Base-by-base conservation (phyloP, 176 grass and related monocot species). In the Avena sativa region DNA sequence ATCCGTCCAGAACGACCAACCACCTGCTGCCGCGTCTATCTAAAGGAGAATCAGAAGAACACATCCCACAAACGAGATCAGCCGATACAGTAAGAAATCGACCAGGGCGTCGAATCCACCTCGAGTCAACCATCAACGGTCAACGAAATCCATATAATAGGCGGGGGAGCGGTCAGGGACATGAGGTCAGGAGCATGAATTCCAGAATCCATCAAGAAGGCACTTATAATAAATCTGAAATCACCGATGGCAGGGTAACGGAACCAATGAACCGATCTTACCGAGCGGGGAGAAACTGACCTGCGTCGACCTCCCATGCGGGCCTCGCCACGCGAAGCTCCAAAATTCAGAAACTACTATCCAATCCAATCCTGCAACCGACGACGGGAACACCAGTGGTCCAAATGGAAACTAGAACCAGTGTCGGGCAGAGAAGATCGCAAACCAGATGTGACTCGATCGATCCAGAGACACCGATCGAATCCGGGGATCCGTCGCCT, bases 331-430 rank as follows among this genome's bases (percentile, higher is more conserved):
- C 28, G 4, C 6, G 15, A 34, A 2, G 43, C 9, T 43, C 56
- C 26, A 13, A 51, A 63, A 34, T 1, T 64, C 60, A 14, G 50
- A 38, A 20, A 71, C 9, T 11, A 51, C 11, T 38, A 4, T 32
- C 40, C 40, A 43, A 28, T 28, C 57, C 1, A 11, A 44, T 9
- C 87, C 87, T 89, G 82, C 76, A 89, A 84, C 15, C 55, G 36
- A 78, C 60, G 47, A 51, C 49, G 49, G 49, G 13, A 51, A 51
- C 10, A 12, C 48, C 11, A 50, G 10, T 11, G 49, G 12, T 51
- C 49, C 2, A 67, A 19, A 51, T 51, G 10, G 49, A 51, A 51
- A 51, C 49, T 51, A 51, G 0, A 48, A 48, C 46, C 46, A 48
- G 0, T 48, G 46, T 48, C 9, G 46, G 46, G 9, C 2, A 48